Evolutionary conservation across 305 asterid species (phyloP), one percentile per base, ranked within the genome.

Genomic region (Withania somnifera): DNA sequence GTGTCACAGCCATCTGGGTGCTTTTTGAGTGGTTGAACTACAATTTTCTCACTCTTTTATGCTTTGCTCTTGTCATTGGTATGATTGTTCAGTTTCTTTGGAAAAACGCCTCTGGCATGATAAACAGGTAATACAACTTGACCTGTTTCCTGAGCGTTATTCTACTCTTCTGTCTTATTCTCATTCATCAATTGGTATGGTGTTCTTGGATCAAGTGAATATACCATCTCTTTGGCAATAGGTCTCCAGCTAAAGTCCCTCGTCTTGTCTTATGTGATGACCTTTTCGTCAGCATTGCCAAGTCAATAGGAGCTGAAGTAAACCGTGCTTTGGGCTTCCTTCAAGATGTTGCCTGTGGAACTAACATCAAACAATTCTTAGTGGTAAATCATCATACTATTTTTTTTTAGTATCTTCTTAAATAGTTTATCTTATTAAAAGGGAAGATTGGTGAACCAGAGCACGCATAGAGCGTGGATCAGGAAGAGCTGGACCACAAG

Each of bases 1-100:
- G 88, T 73, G 94, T 98, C 42, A 92, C 98, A 7, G 71, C 84
- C 24, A 82, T 89, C 61, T 95, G 98, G 98, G 87, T 93, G 88
- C 89, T 95, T 47, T 93, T 95, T 28, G 98, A 95, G 85, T 95
- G 97, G 98, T 94, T 94, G 17, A 89, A 94, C 77, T 92, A 92
- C 86, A 84, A 93, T 82, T 89, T 94, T 81, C 93, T 94, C 58
- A 56, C 97, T 14, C 91, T 94, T 36, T 1, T 88, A 57, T 87
- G 91, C 88, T 89, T 92, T 50, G 91, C 79, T 82, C 87, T 94
- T 34, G 82, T 84, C 84, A 11, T 91, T 51, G 91, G 84, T 22
- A 79, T 94, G 89, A 26, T 94, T 79, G 90, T 83, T 77, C 98
- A 91, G 71, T 93, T 91, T 84, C 79, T 89, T 71, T 91, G 93